Base-by-base conservation (phyloP, 306 rosid genomes). In the Cucumis melo region DNA sequence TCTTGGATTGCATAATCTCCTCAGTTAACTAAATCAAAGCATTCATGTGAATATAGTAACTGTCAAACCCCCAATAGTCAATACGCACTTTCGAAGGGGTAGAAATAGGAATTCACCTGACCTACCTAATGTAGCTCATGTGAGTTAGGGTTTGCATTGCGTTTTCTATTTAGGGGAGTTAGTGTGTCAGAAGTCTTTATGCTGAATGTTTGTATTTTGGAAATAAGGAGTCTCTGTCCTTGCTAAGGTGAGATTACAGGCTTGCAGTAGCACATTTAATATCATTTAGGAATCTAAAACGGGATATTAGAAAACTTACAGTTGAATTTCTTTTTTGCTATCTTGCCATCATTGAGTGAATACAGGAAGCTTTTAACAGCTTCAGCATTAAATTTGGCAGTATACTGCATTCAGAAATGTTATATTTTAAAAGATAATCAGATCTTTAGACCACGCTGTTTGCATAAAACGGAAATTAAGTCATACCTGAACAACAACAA, bases 401-500 rank as follows among this genome's bases (percentile, higher is more conserved):
- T 75, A 74, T 85, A 87, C 88, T 87, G 87, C 88, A 83, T 56
- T 15, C 59, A 20, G 55, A 63, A 76, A 78, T 46, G 54, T 44
- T 13, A 39, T 46, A 48, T 32, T 41, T 58, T 42, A 1, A 79
- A 7, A 27, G 34, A 20, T 16, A 32, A 36, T 46, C 42, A 61
- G 55, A 38, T 21, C 34, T 5, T 1, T 2, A 34, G 16, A 20
- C 2, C n/a, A 36, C 20, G 10, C 32, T 64, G 3, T 60, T 60
- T 29, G 34, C 5, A 50, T 17, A 61, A 46, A 65, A 34, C 15
- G 48, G 13, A 77, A 36, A 76, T 7, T 9, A 54, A 32, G 61
- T 36, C 36, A 53, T 44, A 87, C 91, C 88, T 87, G 91, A 79
- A 93, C 89, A 9, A 93, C 89, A 54, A 87, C 96, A 66, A 90